Evolutionary conservation across 2,329 filamentous ascomycete species (phyloP).

Genomic region (Paramyrothecium roridum): DNA sequence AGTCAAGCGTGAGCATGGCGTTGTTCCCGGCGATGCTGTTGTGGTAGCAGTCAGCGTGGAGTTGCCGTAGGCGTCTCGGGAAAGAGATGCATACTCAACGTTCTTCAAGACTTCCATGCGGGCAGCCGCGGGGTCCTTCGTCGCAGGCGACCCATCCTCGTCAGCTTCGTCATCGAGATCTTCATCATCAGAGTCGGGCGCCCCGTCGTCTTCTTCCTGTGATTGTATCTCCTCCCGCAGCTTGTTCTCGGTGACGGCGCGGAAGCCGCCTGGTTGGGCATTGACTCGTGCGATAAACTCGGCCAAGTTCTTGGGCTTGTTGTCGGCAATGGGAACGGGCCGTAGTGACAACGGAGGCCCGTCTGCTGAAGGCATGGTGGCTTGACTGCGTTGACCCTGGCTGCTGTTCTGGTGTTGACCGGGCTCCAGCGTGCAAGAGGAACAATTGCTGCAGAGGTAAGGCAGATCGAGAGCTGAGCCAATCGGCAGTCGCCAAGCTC

Average conservation of each 20-base stretch:
- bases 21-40: slow-evolving; percentile 44
- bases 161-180: slow-evolving; percentile 39
- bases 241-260: slow-evolving; percentile 70
- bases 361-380: slow-evolving; percentile 26
- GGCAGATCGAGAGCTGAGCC: no score
- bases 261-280: slow-evolving; percentile 74
- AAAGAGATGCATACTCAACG: slow-evolving; percentile 46
- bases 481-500: no score
- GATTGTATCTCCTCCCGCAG: slow-evolving; percentile 65
- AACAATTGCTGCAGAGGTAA: no score
- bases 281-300: slow-evolving; percentile 79
- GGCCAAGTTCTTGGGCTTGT: slow-evolving; percentile 59
- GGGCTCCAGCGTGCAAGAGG: no score
- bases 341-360: slow-evolving; percentile 33
- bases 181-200: slow-evolving; percentile 40
- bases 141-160: slow-evolving; percentile 36
- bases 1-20: slow-evolving; percentile 71
- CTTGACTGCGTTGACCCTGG: no score
- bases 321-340: slow-evolving; percentile 49
- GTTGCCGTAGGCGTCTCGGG: background rate
- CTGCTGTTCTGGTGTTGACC: no score
- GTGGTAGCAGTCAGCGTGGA: slow-evolving; percentile 1
- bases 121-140: slow-evolving; percentile 44
- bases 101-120: slow-evolving; percentile 55
- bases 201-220: slow-evolving; percentile 24